Percentiles rank a stretch among this genome's conserved stretches.
phyloP scores from a whole-genome alignment of 2,329 filamentous ascomycete genomes.

The Ascocoryne sarcoides region DNA sequence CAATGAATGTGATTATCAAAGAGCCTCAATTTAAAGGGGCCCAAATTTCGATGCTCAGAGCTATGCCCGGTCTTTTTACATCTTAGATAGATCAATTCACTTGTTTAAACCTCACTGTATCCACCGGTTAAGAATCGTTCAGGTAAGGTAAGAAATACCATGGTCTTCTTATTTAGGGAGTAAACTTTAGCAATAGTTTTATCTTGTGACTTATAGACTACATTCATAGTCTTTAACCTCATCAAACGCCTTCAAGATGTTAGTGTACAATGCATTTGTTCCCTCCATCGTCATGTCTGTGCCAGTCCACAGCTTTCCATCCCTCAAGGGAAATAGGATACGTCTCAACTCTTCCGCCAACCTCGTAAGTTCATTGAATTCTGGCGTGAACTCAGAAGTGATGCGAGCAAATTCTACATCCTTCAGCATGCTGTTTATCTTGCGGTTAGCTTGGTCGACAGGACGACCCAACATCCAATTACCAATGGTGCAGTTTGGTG shows the following conservation, averaged over 20 bases:
- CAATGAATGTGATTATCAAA: too few species aligned
- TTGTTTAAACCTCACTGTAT: too few species aligned
- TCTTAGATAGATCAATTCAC: too few species aligned
- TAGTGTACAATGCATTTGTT: background rate
- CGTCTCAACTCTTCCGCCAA: background rate
- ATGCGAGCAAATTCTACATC: background rate
- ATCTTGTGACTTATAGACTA: background rate
- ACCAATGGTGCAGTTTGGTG: background rate
- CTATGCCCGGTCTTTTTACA: too few species aligned
- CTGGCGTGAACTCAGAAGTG: constrained; percentile 1
- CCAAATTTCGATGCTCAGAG: too few species aligned
- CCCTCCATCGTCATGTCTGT: background rate
- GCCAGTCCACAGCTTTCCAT: background rate
- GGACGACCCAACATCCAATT: background rate
- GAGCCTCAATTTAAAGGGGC: too few species aligned
- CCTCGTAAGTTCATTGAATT: background rate
- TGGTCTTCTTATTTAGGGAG: too few species aligned
- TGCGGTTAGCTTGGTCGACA: background rate
- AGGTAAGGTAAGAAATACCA: too few species aligned
- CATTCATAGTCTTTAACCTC: background rate
- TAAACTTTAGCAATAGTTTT: background rate
- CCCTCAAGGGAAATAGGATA: background rate
- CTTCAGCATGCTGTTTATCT: background rate
- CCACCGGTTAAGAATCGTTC: too few species aligned
- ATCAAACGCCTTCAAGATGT: background rate